These are phyloP conservation scores for Lactarius psammicola DNA, from an alignment of 768 basidiomycete species.

Conservation along the genomic window DNA sequence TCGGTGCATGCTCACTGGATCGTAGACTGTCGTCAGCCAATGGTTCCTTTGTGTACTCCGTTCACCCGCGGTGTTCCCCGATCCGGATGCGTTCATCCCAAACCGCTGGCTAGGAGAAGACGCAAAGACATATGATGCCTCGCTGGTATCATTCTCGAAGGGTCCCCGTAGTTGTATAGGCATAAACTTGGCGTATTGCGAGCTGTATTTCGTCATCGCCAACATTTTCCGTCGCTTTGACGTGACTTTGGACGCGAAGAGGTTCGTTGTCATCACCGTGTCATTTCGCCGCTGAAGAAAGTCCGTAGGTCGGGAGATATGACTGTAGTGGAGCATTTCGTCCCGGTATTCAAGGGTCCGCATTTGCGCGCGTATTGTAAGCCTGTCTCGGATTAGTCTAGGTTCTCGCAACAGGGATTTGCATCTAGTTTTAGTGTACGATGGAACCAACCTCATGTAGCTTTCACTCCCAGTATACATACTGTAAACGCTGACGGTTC, in stretches of 20 bases:
- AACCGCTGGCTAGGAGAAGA: too few species aligned
- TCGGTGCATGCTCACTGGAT: background rate
- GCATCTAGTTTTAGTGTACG: background rate
- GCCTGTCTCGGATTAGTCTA: background rate
- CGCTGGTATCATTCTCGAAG: background rate
- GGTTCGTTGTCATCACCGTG: too few species aligned
- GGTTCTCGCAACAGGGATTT: too few species aligned
- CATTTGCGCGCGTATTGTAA: background rate
- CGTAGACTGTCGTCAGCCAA: background rate
- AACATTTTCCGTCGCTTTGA: background rate
- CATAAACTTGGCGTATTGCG: constrained; percentile 1
- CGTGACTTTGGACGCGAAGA: background rate
- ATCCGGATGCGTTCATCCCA: background rate
- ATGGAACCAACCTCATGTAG: background rate
- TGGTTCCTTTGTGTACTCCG: background rate
- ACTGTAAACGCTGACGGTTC: background rate
- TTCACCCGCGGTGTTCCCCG: background rate
- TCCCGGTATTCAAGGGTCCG: too few species aligned
- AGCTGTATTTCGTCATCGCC: background rate
- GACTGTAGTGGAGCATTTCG: background rate
- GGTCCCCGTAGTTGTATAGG: background rate
- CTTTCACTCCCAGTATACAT: background rate
- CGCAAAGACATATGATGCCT: background rate
- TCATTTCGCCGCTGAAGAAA: background rate
- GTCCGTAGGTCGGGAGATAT: background rate